phyloP scores from a whole-genome alignment of 2,329 filamentous ascomycete genomes.

The Harringtonia lauricola region DNA sequence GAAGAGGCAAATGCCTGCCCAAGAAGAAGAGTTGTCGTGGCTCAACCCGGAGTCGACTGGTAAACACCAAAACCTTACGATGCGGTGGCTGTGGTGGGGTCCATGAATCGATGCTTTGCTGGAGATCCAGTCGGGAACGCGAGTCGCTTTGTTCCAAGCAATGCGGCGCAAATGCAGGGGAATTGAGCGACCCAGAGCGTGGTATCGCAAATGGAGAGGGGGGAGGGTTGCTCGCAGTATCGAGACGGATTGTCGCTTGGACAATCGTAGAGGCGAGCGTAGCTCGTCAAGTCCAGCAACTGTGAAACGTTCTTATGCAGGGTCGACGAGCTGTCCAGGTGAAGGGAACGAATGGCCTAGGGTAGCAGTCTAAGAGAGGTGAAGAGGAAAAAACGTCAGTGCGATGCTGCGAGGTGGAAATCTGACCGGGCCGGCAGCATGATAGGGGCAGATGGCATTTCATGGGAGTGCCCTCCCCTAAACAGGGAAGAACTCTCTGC shows the following conservation, averaged over 20 bases:
- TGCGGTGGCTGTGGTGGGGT: constrained; percentile 5
- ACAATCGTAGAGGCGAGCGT: no score
- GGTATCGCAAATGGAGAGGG: no score
- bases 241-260: no score
- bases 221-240: no score
- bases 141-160: no score
- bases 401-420: constrained; percentile 1
- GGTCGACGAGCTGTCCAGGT: background rate
- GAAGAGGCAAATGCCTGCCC: background rate
- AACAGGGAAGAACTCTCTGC: background rate
- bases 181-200: no score
- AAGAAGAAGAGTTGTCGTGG: background rate
- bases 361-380: background rate
- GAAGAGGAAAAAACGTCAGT: constrained; percentile 8
- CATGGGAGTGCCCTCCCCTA: background rate
- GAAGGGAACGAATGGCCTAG: background rate
- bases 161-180: no score
- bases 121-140: no score
- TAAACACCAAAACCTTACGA: background rate
- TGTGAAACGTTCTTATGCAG: constrained; percentile 19
- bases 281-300: constrained; percentile 6
- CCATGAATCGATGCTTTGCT: constrained; percentile 10
- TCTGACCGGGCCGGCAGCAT: background rate
- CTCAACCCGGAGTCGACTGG: no score
- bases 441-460: constrained; percentile 6